These are phyloP conservation scores for Rhynchospora tenuis DNA, from an alignment of 176 grass and related monocot species.

Conservation along the genomic window DNA sequence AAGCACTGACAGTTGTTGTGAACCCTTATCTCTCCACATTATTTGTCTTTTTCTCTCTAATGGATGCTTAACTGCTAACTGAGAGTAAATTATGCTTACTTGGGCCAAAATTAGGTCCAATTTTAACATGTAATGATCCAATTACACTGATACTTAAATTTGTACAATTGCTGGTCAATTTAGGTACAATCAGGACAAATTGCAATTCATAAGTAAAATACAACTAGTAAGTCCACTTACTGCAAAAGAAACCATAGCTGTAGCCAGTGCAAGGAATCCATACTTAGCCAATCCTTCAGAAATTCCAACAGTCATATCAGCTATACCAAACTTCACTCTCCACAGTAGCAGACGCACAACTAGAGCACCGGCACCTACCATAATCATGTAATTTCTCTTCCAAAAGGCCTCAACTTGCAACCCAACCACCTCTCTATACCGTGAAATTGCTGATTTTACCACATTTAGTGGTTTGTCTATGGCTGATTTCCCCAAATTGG, in stretches of 20 bases:
- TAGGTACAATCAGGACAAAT: not conserved
- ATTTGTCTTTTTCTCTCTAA: not conserved
- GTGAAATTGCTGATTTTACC: conserved; percentile 26
- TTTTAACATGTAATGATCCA: not conserved
- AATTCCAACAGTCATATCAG: conserved; percentile 75
- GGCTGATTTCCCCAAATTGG: conserved; percentile 21
- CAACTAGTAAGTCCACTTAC: conserved; percentile 41
- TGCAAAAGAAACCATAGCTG: conserved; percentile 69
- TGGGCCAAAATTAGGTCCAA: not conserved
- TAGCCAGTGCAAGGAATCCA: conserved; percentile 92
- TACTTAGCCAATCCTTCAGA: conserved; percentile 97
- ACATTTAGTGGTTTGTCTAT: conserved; percentile 49
- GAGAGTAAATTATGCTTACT: not conserved
- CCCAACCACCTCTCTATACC: conserved; percentile 59
- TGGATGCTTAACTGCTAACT: not conserved
- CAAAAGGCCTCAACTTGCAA: conserved; percentile 91
- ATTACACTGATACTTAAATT: not conserved
- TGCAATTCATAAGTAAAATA: not conserved
- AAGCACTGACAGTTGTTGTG: not conserved
- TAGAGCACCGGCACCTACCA: conserved; percentile 53
- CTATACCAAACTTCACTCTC: conserved; percentile 88
- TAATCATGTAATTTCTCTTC: conserved; percentile 69
- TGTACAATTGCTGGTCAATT: not conserved
- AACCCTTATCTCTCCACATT: not conserved
- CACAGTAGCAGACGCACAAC: conserved; percentile 71